phyloP scores from a whole-genome alignment of 306 rosid species.

The Urtica urens region DNA sequence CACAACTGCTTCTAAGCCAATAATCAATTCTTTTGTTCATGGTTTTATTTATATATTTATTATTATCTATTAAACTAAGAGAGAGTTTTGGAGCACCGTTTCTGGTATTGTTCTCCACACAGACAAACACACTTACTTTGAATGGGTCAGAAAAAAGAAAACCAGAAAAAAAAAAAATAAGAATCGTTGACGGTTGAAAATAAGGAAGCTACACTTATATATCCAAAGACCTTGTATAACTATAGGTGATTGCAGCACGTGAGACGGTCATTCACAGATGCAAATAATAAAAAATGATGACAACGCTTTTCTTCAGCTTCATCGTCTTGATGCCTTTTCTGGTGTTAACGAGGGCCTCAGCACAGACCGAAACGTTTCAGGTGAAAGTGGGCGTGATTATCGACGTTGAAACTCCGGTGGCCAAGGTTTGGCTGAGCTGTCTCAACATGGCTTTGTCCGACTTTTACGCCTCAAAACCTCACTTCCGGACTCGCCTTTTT shows the following conservation, averaged over 20 bases:
- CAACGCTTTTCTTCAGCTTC: not conserved
- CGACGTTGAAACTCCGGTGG: conserved; percentile 8
- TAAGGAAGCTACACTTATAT: too few relatives aligned
- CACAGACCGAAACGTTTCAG: conserved; percentile 1
- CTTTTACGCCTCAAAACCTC: conserved; percentile 6
- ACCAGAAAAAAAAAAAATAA: not conserved
- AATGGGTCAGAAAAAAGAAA: not conserved
- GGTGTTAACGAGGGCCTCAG: not conserved
- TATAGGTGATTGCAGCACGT: too few relatives aligned
- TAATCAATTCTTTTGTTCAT: too few relatives aligned
- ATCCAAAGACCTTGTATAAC: too few relatives aligned
- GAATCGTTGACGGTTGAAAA: not conserved
- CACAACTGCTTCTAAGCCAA: too few relatives aligned
- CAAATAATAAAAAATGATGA: too few relatives aligned
- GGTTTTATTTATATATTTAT: too few relatives aligned
- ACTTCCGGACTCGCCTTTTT: conserved; percentile 9
- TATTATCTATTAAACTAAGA: too few relatives aligned
- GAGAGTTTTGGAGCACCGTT: too few relatives aligned
- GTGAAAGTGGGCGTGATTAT: conserved; percentile 22
- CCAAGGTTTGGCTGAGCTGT: conserved; percentile 19
- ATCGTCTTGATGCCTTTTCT: not conserved
- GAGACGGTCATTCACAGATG: too few relatives aligned
- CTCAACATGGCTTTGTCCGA: conserved; percentile 20
- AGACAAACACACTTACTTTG: not conserved
- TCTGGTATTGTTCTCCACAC: too few relatives aligned